Base-by-base conservation (phyloP, 23 red algal species). In the Chondrus crispus region DNA sequence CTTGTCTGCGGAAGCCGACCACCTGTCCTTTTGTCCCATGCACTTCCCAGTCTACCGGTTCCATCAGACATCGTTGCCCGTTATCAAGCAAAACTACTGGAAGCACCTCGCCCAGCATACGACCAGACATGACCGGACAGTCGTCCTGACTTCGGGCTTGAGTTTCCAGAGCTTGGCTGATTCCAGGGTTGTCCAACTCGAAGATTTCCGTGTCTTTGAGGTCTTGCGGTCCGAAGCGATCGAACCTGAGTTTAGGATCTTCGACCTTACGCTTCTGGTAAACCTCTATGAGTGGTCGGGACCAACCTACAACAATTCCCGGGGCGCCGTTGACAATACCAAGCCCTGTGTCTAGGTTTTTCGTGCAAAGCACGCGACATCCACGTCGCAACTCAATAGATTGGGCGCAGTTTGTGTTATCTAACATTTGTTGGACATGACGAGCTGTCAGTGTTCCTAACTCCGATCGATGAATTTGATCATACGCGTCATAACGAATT, bases 41-140 rank as follows among this genome's bases (percentile, higher is more conserved):
- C 7, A 93, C 72, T 16, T 54, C 43, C 70, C 82, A 85, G 22
- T 45, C 72, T 24, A 11, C 36, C 9, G 35, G 44, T 22, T 35
- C 7, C 58, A 93, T 73, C 13, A 78, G 6, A 48, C 42, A 35
- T 57, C 19, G 24, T 10, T 14, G 19, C 13, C 90, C 90, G 81
- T 66, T 76, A 49, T 93, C 90, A 78, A 93, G 85, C 49, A 62
- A 49, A 24, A 93, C 81, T 29, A 93, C 53, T 28, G 87, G 86
- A 66, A 66, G 60, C 9, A 66, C 60, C n/a, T n/a, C n/a, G n/a
- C n/a, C n/a, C n/a, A n/a, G n/a, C n/a, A n/a, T n/a, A n/a, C n/a
- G n/a, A n/a, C n/a, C n/a, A n/a, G n/a, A n/a, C n/a, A n/a, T n/a
- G n/a, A n/a, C n/a, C n/a, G n/a, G n/a, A n/a, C n/a, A n/a, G n/a